A percentile compares a stretch with the other conserved stretches of the same genome.
These are phyloP conservation scores for Peronospora farinosa DNA, from an alignment of 352 stramenopile species.

Conservation along the genomic window DNA sequence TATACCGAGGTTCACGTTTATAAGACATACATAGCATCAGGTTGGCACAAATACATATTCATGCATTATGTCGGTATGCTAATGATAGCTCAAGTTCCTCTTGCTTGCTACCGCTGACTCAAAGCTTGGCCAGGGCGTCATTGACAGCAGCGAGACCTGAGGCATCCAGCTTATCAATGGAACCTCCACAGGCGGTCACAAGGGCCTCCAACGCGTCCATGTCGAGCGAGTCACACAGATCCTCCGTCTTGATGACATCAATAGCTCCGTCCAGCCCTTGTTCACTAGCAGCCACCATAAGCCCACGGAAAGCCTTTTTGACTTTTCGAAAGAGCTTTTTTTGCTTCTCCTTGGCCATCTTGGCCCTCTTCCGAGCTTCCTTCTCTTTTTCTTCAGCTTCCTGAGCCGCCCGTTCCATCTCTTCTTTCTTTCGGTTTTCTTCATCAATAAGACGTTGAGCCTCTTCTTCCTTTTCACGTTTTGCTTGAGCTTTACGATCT, in stretches of 20 bases:
- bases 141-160: conserved; percentile 50
- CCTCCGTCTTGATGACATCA: conserved; percentile 69
- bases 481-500: conserved; percentile 71
- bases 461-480: conserved; percentile 70
- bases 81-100: not conserved
- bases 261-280: conserved; percentile 52
- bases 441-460: conserved; percentile 63
- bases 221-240: conserved; percentile 62
- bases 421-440: conserved; percentile 56
- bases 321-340: conserved; percentile 81
- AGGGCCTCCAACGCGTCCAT: conserved; percentile 67
- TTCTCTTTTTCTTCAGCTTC: conserved; percentile 72
- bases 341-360: conserved; percentile 77
- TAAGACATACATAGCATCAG: too few relatives aligned
- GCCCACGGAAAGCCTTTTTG: conserved; percentile 80
- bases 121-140: conserved; percentile 44
- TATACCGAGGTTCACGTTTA: too few relatives aligned
- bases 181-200: conserved; percentile 51
- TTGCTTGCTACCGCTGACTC: not conserved
- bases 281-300: conserved; percentile 58
- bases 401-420: conserved; percentile 36
- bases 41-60: not conserved
- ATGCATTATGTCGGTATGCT: not conserved
- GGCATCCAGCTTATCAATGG: conserved; percentile 45
- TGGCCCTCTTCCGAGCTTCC: conserved; percentile 56